Evolutionary conservation across 2,329 filamentous ascomycete species (phyloP), one percentile per base, ranked within the genome.

Genomic region (Furcasterigmium sp.): DNA sequence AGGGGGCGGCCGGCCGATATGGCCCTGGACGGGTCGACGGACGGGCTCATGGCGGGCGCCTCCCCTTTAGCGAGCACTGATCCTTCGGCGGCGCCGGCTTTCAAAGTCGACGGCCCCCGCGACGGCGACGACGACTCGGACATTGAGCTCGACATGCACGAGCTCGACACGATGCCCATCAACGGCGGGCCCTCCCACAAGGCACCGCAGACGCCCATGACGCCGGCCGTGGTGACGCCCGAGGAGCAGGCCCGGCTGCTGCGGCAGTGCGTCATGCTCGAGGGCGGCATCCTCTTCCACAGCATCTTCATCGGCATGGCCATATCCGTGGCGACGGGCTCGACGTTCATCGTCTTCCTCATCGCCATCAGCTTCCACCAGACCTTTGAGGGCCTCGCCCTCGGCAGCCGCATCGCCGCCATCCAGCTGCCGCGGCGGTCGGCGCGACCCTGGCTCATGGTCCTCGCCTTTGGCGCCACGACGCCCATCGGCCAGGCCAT

Each of bases 241-340:
- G 73, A 87, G 56, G 71, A 84, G 62, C 75, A 78, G 46, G 78
- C 82, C 55, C 76, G 83, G 10, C 75, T 84, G 50, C 73, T 91
- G 53, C 68, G 91, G 9, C 87, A 93, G 61, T 91, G 87, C 52
- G 69, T 91, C 37, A 73, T 93, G 19, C 76, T 93, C 3, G 87
- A 91, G 64, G 86, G 86, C 1, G 87, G 87, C 17, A 91, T 93
- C 48, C 73, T 93, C 14, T 91, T 91, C 59, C 87, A 93, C 67
- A 87, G 82, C 56, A 74, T 93, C 42, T 93, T 93, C 56, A 91
- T 93, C 53, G 87, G 87, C 48, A 91, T 91, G 85, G 86, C 87
- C 4, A 74, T 93, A 23, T 89, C 85, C 1, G 87, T 93, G 1
- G 83, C 87, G 1, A 89, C 85, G 0, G 87, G 87, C 0, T 84